Percentiles rank a stretch among this genome's conserved stretches.
Conservation (phyloP, 2,329 filamentous ascomycete species). For the Curvularia sp. region DNA sequence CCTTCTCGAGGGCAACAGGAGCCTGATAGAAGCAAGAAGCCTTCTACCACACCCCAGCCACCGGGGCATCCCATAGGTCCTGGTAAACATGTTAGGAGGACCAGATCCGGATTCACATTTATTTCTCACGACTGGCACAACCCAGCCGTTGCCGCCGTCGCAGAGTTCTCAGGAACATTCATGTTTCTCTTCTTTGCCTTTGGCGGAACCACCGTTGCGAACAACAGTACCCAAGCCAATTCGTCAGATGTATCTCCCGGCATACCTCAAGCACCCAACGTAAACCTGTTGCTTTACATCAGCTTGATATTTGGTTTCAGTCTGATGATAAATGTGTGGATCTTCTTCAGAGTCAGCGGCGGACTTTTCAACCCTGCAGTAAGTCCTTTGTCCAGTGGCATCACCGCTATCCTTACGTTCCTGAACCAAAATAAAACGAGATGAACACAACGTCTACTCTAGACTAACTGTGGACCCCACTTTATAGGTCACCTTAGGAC, state of each 20-base stretch:
- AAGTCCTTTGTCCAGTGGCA: slow-evolving; percentile 20
- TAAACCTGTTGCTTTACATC: slow-evolving; percentile 47
- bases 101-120: neutral
- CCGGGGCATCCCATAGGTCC: no score
- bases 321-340: slow-evolving; percentile 51
- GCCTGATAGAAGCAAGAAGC: neutral
- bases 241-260: slow-evolving; percentile 15
- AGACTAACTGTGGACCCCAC: neutral
- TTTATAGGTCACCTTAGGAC: slow-evolving; percentile 46
- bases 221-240: slow-evolving; percentile 29
- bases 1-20: neutral
- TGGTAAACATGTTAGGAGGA: neutral
- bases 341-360: slow-evolving; percentile 50
- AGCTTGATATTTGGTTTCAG: slow-evolving; percentile 49
- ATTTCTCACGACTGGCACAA: slow-evolving; percentile 37
- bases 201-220: slow-evolving; percentile 49
- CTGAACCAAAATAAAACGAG: neutral
- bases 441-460: neutral
- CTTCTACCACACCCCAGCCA: neutral
- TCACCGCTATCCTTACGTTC: neutral
- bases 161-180: slow-evolving; percentile 51
- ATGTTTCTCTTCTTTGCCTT: slow-evolving; percentile 53
- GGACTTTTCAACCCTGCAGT: slow-evolving; percentile 52
- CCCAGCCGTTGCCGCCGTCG: slow-evolving; percentile 45
- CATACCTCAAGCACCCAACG: slow-evolving; percentile 44